Evolutionary conservation across 2,329 filamentous ascomycete genomes (phyloP), one percentile per base, ranked within the genome.

Genomic region (Ceratocystis destructans): DNA sequence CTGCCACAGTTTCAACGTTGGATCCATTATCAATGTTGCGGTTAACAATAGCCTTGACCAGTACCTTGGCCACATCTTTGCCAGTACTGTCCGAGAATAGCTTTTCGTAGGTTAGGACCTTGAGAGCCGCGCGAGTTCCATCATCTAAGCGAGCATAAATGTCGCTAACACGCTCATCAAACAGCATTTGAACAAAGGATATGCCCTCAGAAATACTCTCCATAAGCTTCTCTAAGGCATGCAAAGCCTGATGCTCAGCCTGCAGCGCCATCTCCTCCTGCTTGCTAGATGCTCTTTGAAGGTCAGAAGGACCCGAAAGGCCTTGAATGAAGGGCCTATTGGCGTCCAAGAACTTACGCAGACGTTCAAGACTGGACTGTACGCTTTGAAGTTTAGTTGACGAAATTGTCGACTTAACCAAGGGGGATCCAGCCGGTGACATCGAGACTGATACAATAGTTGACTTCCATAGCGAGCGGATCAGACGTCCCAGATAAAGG

Each of bases 41-140:
- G 75, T 97, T 97, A 65, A 99, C 94, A 72, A 99, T 97, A 0
- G 93, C 91, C 75, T 97, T 99, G 66, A 99, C 94, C 1, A 99
- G 80, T 66, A 96, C 83, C 75, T 96, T 96, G 2, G 93, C 95
- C 28, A 97, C 83, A 10, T 96, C 90, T 71, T 90, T 90, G 41
- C 94, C 94, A 20, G 85, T 81, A 5, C 82, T 76, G 53, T 87
- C 85, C 3, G 90, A 89, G 74, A 99, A 97, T 0, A 99, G 83
- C 59, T 84, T 83, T 74, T 97, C 90, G 72, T 90, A 99, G 0
- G 90, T 96, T 64, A 99, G 81, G 45, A 87, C 83, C 67, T 84
- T 82, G 64, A 96, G 84, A 68, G 85, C 83, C 69, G 86, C 81
- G 68, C 87, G 87, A 0, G 87, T 82, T 0, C 81, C 77, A 2